phyloP scores from a whole-genome alignment of 192 early-diverging fungal genomes.

The Backusella mclennaniae region DNA sequence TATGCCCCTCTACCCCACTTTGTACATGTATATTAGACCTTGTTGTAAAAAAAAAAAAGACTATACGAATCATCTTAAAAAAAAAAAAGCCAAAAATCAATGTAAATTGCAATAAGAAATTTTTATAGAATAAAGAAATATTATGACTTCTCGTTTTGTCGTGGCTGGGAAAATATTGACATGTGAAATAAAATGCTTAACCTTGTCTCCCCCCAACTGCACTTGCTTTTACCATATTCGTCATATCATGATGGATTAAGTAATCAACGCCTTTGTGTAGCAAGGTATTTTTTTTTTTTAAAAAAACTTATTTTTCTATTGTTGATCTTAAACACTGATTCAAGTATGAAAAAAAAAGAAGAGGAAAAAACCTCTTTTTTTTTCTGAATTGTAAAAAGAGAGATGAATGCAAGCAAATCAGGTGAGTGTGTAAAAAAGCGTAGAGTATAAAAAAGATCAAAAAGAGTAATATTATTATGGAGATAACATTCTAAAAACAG shows the following conservation, averaged over 20 bases:
- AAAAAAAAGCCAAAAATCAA: not conserved
- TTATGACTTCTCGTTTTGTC: not conserved
- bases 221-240: not conserved
- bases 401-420: not conserved
- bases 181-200: conserved; percentile 8
- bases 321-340: not conserved
- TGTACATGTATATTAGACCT: not conserved
- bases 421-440: not conserved
- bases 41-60: not conserved
- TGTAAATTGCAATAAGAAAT: not conserved
- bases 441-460: not conserved
- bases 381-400: not conserved
- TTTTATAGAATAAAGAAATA: not conserved
- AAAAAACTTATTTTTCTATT: not conserved
- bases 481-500: not conserved
- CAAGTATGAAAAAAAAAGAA: not conserved
- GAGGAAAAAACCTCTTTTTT: not conserved
- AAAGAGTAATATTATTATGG: not conserved
- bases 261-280: not conserved
- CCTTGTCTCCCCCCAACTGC: not conserved
- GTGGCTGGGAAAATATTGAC: not conserved
- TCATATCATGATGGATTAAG: not conserved
- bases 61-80: not conserved
- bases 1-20: not conserved
- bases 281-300: not conserved